Evolutionary conservation across 495 filamentous ascomycete genomes (phyloP), one percentile per base, ranked within the genome.

Genomic region (Tuber brumale): DNA sequence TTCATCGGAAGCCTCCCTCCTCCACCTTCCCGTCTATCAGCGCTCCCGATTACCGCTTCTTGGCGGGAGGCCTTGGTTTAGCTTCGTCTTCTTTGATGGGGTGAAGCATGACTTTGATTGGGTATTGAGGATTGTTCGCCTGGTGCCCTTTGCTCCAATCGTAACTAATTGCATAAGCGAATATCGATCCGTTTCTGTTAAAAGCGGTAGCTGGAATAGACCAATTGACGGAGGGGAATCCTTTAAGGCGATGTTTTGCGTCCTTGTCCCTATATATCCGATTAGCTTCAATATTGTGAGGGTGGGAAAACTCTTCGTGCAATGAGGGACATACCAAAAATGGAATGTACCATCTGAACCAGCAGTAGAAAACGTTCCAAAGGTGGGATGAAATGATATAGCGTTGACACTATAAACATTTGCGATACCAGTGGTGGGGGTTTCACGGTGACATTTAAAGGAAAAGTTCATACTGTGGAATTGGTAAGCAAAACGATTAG

Each of bases 101-200:
- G 85, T 95, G 94, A 78, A 97, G 85, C 90, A 96, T 94, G 73
- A 97, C 89, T 85, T 95, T 96, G 83, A 90, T 94, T 8, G 90
- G 87, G 45, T 88, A 87, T 76, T 90, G 87, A 39, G 88, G 89
- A 41, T 83, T 93, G 84, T 95, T 95, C 51, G 84, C 87, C 9
- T 88, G 86, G 83, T 93, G 94, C 19, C 94, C 94, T 84, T 96
- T 96, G 83, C 91, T 92, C 94, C 94, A 97, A 85, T 97, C 94
- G 82, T 97, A 97, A 80, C 92, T 94, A 48, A 96, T 89, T 16
- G 94, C 91, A 82, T 97, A 97, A 16, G 93, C 94, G 83, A 97
- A 96, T 80, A 95, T 92, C 81, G 86, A 89, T 57, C 94, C 94
- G 75, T 85, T 89, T 61, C 88, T 85, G 83, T 92, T 92, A 88